These are phyloP conservation scores for Atalantia buxifolia DNA, from an alignment of 345 rosid genomes.

Conservation along the genomic window DNA sequence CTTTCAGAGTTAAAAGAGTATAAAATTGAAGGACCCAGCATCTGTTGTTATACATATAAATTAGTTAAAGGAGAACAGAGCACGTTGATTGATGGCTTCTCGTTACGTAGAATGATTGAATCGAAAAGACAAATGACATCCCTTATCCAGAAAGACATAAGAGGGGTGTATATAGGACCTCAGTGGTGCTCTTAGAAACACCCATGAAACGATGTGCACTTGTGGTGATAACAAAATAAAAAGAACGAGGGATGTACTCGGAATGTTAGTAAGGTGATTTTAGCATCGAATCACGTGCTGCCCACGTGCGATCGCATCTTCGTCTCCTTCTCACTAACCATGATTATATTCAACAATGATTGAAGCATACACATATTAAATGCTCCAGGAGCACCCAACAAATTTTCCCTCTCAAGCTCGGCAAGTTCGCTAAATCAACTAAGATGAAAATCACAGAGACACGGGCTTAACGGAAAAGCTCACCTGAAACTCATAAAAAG, in stretches of 20 bases:
- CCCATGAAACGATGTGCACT: fast-evolving
- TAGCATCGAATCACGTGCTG: neutral
- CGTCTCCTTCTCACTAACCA: neutral
- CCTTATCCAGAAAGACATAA: too few species aligned
- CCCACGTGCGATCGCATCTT: neutral
- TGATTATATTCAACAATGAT: too few species aligned
- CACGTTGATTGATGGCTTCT: neutral
- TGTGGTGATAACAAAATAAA: fast-evolving
- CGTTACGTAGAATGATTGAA: too few species aligned
- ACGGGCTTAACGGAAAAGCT: neutral
- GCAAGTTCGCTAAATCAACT: neutral
- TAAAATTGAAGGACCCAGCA: too few species aligned
- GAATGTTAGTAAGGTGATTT: neutral
- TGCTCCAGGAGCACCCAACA: too few species aligned
- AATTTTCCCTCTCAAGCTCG: neutral
- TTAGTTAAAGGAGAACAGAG: neutral
- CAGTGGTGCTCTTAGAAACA: too few species aligned
- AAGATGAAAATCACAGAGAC: neutral
- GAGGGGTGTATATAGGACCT: fast-evolving
- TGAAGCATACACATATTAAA: too few species aligned
- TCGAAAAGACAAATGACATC: neutral
- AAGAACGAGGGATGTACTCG: neutral
- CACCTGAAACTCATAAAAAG: neutral
- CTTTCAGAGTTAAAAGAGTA: too few species aligned
- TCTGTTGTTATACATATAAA: too few species aligned